A percentile compares a stretch with the other conserved stretches of the same genome.
phyloP scores from a whole-genome alignment of 306 rosid species.

The Dalbergia oliveri region DNA sequence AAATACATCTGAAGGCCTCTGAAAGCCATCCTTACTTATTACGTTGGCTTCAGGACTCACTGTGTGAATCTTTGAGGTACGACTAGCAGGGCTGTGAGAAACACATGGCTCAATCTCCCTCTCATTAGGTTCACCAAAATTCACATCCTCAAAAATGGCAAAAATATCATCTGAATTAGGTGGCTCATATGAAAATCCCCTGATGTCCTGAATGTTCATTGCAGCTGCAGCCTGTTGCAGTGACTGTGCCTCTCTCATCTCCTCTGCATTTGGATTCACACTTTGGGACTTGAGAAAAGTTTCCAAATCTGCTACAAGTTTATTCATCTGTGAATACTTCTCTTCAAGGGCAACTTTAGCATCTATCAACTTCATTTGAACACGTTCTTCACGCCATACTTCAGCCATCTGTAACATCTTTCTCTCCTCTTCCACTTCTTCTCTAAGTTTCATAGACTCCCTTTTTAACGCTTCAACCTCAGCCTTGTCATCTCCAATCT shows the following conservation, averaged over 20 bases:
- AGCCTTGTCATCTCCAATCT: conserved; percentile 93
- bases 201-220: conserved; percentile 79
- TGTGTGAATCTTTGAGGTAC: conserved; percentile 73
- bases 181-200: conserved; percentile 77
- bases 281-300: conserved; percentile 56
- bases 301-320: conserved; percentile 82
- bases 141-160: conserved; percentile 79
- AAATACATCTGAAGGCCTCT: conserved; percentile 56
- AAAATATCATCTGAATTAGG: conserved; percentile 79
- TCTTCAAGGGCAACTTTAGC: conserved; percentile 96
- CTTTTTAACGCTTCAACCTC: conserved; percentile 86
- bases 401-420: conserved; percentile 96
- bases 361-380: conserved; percentile 95
- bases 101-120: conserved; percentile 81
- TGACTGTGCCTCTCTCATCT: conserved; percentile 69
- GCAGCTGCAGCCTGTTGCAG: conserved; percentile 77
- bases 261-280: conserved; percentile 60
- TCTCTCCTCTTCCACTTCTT: conserved; percentile 90
- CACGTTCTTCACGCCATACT: conserved; percentile 99
- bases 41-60: conserved; percentile 74
- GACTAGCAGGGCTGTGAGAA: conserved; percentile 76
- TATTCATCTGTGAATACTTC: conserved; percentile 87
- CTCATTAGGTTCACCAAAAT: conserved; percentile 69
- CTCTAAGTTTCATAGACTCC: conserved; percentile 77
- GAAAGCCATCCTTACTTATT: conserved; percentile 52